Percentiles rank a stretch among this genome's conserved stretches.
Evolutionary conservation across 768 basidiomycete genomes (phyloP).

Genomic region (Phlebiopsis gigantea): DNA sequence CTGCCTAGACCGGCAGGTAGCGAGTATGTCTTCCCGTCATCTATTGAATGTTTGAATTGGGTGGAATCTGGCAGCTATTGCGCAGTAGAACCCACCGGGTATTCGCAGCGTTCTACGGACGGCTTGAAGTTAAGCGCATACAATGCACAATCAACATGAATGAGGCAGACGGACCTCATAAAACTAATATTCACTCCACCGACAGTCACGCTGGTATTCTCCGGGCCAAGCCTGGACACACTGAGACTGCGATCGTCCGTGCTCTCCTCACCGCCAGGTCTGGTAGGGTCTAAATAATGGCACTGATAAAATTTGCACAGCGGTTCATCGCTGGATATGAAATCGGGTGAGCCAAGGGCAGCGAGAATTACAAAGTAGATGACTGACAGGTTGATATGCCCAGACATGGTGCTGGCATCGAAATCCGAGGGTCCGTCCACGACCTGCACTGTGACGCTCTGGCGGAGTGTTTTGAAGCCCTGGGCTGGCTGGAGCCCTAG

Average conservation of each 20-base stretch:
- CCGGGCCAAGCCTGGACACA: background rate
- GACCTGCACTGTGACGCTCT: background rate
- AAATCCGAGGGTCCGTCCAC: background rate
- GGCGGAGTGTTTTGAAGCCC: background rate
- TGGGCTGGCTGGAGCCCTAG: background rate
- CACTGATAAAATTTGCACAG: background rate
- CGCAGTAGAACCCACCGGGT: background rate
- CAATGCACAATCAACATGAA: background rate
- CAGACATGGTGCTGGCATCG: background rate
- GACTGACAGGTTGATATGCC: background rate
- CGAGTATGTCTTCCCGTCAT: constrained; percentile 13
- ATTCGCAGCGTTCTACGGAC: background rate
- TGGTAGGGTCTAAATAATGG: background rate
- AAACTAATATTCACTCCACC: constrained; percentile 4
- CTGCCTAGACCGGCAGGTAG: constrained; percentile 23
- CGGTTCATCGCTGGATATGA: background rate
- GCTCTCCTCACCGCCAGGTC: background rate
- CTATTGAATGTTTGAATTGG: background rate
- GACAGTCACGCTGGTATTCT: background rate
- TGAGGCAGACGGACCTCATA: background rate
- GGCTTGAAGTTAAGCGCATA: background rate
- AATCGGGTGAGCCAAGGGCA: background rate
- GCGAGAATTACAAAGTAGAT: background rate
- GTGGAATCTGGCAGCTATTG: too few relatives aligned
- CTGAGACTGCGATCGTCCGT: background rate